Evolutionary conservation across 768 basidiomycete species (phyloP).

Genomic region (Clitopilus passeckerianus): DNA sequence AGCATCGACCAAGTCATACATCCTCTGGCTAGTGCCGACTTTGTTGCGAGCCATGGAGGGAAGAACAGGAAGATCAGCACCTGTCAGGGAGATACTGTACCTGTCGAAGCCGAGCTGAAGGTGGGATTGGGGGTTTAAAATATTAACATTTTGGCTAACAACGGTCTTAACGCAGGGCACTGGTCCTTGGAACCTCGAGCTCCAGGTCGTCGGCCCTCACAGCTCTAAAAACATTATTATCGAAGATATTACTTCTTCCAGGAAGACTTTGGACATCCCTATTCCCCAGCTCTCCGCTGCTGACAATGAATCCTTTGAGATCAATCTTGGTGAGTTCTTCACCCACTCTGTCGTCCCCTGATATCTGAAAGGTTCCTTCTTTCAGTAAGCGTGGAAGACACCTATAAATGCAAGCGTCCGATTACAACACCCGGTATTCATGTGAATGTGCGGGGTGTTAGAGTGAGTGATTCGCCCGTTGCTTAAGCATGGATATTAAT

Average conservation of each 20-base stretch:
- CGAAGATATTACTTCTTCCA: slow-evolving; percentile 47
- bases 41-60: slow-evolving; percentile 38
- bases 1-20: slow-evolving; percentile 87
- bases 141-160: neutral
- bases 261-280: slow-evolving; percentile 55
- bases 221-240: slow-evolving; percentile 56
- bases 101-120: slow-evolving; percentile 76
- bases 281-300: slow-evolving; percentile 63
- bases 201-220: slow-evolving; percentile 75
- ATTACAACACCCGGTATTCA: slow-evolving; percentile 73
- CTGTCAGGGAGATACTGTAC: slow-evolving; percentile 73
- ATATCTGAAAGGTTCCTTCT: neutral
- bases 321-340: slow-evolving; percentile 55
- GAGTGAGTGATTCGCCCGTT: slow-evolving; percentile 39
- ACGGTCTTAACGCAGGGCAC: slow-evolving; percentile 54
- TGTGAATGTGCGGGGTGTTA: slow-evolving; percentile 79
- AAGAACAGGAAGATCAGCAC: slow-evolving; percentile 60
- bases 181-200: slow-evolving; percentile 83
- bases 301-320: slow-evolving; percentile 73
- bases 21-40: slow-evolving; percentile 78
- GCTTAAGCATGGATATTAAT: neutral
- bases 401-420: slow-evolving; percentile 77
- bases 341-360: neutral
- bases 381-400: slow-evolving; percentile 80
- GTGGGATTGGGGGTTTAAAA: slow-evolving; percentile 37